Evolutionary conservation across 768 basidiomycete species (phyloP).

Genomic region (Phylloporus sp.): DNA sequence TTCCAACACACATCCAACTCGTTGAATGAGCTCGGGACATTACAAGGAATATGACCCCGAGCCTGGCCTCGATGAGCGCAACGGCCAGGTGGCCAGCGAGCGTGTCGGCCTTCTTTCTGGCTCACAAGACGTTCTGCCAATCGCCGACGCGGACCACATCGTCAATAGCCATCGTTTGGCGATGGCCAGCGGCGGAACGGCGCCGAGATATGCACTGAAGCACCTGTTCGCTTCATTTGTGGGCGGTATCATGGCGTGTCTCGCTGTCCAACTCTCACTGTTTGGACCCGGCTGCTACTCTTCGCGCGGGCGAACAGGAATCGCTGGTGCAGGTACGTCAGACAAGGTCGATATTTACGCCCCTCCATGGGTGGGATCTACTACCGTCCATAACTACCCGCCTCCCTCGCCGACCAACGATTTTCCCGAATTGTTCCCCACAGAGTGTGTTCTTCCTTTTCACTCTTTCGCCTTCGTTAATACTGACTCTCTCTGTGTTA

Average conservation of each 20-base stretch:
- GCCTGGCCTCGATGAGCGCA: conserved; percentile 33
- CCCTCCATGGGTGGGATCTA: conserved; percentile 68
- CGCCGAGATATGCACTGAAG: conserved; percentile 10
- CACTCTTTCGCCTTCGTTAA: background rate
- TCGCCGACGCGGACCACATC: conserved; percentile 9
- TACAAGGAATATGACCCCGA: conserved; percentile 34
- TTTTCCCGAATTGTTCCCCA: conserved; percentile 68
- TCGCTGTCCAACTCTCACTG: conserved; percentile 43
- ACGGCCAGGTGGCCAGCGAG: conserved; percentile 20
- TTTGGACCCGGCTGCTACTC: conserved; percentile 34
- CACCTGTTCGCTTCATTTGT: conserved; percentile 49
- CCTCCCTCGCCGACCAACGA: conserved; percentile 70
- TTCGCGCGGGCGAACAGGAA: background rate
- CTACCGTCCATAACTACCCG: conserved; percentile 63
- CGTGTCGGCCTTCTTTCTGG: conserved; percentile 35
- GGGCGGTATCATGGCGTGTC: conserved; percentile 48
- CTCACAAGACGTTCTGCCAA: conserved; percentile 10
- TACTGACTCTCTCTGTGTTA: background rate
- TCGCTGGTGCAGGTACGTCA: background rate
- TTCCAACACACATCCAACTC: no score
- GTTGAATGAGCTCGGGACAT: conserved; percentile 9
- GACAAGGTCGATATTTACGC: conserved; percentile 39
- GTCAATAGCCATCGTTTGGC: background rate
- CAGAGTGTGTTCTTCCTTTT: conserved; percentile 31
- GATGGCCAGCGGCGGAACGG: conserved; percentile 16